Evolutionary conservation across 805 yeast species (phyloP).

Genomic region (Pichia membranifaciens): DNA sequence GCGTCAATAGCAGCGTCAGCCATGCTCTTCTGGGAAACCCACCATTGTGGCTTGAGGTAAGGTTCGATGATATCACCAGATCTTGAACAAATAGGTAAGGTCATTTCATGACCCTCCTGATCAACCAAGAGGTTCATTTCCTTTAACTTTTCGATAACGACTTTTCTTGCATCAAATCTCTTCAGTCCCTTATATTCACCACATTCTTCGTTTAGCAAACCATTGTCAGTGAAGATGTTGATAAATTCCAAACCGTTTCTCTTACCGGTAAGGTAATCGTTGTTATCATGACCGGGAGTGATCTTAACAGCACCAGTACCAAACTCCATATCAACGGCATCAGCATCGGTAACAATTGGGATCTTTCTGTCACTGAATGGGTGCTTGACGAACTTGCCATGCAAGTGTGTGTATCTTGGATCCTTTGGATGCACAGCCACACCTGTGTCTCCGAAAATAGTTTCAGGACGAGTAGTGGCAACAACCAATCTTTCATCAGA

Average conservation of each 20-base stretch:
- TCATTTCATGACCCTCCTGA: conserved; percentile 93
- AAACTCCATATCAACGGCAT: conserved; percentile 97
- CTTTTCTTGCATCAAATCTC: conserved; percentile 88
- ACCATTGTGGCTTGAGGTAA: conserved; percentile 97
- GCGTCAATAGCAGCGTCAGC: conserved; percentile 84
- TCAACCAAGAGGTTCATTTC: conserved; percentile 70
- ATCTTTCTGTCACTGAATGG: conserved; percentile 81
- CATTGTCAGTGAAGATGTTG: conserved; percentile 89
- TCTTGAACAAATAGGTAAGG: conserved; percentile 89
- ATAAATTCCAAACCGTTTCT: conserved; percentile 84
- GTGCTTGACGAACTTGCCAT: conserved; percentile 86
- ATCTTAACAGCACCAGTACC: conserved; percentile 99
- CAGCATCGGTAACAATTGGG: conserved; percentile 85
- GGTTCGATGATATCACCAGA: conserved; percentile 98
- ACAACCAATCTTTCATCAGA: conserved; percentile 83
- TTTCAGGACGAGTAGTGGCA: conserved; percentile 99
- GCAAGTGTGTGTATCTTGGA: conserved; percentile 85
- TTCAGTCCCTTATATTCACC: conserved; percentile 90
- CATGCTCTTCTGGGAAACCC: conserved; percentile 89
- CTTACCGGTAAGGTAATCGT: conserved; percentile 95
- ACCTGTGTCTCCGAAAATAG: conserved; percentile 96
- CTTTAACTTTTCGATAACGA: conserved; percentile 76
- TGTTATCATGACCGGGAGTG: conserved; percentile 97
- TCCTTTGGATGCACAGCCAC: conserved; percentile 98
- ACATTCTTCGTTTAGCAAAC: conserved; percentile 83